Conservation (phyloP, 208 protist species). For the Vickermania spadyakhi region DNA sequence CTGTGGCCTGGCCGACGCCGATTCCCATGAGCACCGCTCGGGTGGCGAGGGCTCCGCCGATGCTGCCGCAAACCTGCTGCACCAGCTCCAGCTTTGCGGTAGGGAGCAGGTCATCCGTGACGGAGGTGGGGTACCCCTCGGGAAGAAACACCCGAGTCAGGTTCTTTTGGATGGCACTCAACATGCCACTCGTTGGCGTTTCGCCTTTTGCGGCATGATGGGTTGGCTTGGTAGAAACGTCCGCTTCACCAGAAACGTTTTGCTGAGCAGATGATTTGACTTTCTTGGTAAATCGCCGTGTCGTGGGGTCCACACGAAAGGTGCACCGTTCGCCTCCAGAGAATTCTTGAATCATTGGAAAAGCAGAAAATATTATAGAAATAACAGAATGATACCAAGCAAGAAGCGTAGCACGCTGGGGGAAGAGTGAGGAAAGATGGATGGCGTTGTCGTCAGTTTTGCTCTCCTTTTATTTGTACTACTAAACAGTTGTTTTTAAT, state of each 20-base stretch:
- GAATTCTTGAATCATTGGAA: constrained; percentile 5
- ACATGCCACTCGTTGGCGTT: too few relatives aligned
- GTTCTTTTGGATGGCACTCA: neutral
- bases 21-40: constrained; percentile 41
- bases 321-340: neutral
- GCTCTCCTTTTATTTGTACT: constrained; percentile 2
- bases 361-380: too few relatives aligned
- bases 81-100: constrained; percentile 21
- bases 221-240: neutral
- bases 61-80: constrained; percentile 25
- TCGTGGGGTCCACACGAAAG: neutral
- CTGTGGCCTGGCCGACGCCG: constrained; percentile 29
- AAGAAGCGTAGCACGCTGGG: neutral
- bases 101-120: constrained; percentile 32
- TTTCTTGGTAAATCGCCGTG: neutral
- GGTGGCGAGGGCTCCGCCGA: constrained; percentile 28
- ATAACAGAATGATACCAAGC: constrained; percentile 8
- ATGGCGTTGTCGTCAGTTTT: too few relatives aligned
- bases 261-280: neutral
- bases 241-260: neutral
- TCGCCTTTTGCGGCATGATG: neutral
- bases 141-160: constrained; percentile 27
- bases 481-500: neutral
- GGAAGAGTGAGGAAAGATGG: neutral
- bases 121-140: constrained; percentile 43